A percentile compares a stretch with the other conserved stretches of the same genome.
Conservation (phyloP, 192 early-diverging fungal species). For the Gigaspora rosea region DNA sequence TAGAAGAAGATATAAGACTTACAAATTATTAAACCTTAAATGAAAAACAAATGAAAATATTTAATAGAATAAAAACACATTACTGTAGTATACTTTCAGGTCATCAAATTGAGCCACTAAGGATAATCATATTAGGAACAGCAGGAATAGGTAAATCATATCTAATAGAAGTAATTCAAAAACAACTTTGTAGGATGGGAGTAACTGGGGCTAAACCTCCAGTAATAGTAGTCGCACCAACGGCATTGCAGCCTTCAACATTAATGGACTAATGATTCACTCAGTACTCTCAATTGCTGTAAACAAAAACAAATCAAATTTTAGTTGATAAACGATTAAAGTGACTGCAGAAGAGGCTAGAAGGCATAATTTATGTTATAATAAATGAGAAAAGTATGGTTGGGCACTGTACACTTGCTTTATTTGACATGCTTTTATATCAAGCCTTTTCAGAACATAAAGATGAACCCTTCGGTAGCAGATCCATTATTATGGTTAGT, state of each 20-base stretch:
- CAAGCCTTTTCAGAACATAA: not conserved
- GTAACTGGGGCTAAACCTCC: not conserved
- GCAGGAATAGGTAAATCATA: not conserved
- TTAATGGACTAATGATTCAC: not conserved
- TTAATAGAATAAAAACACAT: not conserved
- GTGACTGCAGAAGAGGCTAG: not conserved
- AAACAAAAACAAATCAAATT: not conserved
- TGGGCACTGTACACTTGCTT: not conserved
- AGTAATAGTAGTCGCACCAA: not conserved
- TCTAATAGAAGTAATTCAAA: not conserved
- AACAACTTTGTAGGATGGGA: too few species aligned
- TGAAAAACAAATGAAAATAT: too few species aligned
- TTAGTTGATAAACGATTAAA: not conserved
- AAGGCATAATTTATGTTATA: too few species aligned
- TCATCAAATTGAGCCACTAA: not conserved
- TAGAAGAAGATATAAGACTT: too few species aligned
- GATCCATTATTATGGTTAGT: not conserved
- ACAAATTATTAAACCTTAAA: too few species aligned
- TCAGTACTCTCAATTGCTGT: not conserved
- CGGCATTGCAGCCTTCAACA: not conserved
- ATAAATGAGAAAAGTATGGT: too few species aligned
- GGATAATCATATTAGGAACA: not conserved
- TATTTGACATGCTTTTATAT: not conserved
- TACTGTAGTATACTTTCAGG: not conserved
- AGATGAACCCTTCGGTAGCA: not conserved